These are phyloP conservation scores for Scutellospora calospora DNA, from an alignment of 371 early-diverging fungal species.

Conservation along the genomic window DNA sequence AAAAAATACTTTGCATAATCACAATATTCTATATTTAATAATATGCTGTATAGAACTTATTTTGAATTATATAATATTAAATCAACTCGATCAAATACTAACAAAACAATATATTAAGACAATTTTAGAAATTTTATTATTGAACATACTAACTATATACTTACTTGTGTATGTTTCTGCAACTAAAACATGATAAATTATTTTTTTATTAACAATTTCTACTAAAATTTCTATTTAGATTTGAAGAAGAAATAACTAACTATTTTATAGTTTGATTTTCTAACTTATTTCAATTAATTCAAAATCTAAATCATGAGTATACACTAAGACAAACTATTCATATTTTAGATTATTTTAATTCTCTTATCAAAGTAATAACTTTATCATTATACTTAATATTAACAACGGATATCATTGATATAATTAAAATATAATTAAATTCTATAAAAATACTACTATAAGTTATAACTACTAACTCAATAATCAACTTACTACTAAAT, in stretches of 20 bases:
- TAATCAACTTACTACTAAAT: background rate
- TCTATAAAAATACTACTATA: background rate
- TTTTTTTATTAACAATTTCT: background rate
- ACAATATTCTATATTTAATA: too few relatives aligned
- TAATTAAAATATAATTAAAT: background rate
- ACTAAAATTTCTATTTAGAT: background rate
- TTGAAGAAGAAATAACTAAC: background rate
- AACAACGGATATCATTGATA: background rate
- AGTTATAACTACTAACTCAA: background rate
- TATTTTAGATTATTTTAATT: background rate
- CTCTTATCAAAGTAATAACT: background rate
- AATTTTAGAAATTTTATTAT: background rate
- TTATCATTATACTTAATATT: too few relatives aligned
- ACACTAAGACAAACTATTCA: background rate
- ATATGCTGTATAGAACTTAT: too few relatives aligned
- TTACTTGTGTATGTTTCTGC: too few relatives aligned
- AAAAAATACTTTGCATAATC: constrained; percentile 27
- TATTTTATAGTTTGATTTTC: background rate
- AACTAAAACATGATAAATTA: too few relatives aligned
- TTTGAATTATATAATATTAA: background rate
- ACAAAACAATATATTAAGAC: background rate
- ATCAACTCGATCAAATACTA: background rate
- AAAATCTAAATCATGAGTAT: background rate
- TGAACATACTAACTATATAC: background rate
- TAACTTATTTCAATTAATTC: background rate